Conservation (phyloP, 208 protist species). For the Acanthamoeba healyi region DNA sequence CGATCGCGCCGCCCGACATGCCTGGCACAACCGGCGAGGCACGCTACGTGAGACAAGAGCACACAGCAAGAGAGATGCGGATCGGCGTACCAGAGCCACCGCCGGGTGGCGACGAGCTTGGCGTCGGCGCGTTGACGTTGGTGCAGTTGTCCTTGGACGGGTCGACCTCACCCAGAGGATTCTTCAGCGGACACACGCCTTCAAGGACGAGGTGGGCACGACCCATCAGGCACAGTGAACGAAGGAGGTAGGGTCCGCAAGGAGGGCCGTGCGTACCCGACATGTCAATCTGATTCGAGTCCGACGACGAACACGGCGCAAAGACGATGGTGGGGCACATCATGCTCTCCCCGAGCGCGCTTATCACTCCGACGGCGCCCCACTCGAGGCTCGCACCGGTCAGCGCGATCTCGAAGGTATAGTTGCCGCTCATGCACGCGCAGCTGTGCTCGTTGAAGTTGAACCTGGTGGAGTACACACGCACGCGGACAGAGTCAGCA, state of each 20-base stretch:
- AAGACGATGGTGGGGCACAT: slow-evolving; percentile 12
- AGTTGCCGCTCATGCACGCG: slow-evolving; percentile 14
- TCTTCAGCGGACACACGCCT: neutral
- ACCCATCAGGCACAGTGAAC: neutral
- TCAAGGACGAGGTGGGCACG: neutral
- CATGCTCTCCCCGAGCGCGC: neutral
- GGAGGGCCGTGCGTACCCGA: neutral
- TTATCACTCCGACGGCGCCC: neutral
- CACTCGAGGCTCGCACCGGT: neutral
- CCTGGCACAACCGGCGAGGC: neutral
- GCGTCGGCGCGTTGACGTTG: neutral
- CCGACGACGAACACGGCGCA: neutral
- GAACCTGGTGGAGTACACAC: no score
- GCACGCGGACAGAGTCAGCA: no score
- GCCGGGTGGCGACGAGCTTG: no score
- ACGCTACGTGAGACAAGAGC: no score
- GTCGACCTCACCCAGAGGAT: neutral
- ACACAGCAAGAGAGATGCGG: no score
- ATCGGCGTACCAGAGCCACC: no score
- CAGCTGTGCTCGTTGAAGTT: neutral
- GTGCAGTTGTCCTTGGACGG: slow-evolving; percentile 4
- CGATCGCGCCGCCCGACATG: neutral
- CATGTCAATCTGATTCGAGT: neutral
- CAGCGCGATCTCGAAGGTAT: slow-evolving; percentile 8
- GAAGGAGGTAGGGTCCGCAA: no score